These are phyloP conservation scores for Pythium oligandrum DNA, from an alignment of 352 stramenopile genomes.

Conservation along the genomic window DNA sequence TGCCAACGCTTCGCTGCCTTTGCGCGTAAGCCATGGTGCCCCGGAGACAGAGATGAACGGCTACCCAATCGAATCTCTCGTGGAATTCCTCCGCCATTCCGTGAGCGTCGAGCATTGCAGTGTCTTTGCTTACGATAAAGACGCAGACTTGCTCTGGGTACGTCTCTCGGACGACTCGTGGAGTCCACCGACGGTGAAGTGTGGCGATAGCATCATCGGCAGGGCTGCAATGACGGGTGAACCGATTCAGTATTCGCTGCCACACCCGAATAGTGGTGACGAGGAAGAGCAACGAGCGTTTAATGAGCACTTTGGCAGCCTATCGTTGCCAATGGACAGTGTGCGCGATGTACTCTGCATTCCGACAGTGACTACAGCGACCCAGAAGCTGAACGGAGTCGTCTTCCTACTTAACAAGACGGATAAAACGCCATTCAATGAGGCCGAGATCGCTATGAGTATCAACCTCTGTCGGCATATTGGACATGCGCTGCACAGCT, in stretches of 20 bases:
- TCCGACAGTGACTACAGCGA: conserved; percentile 35
- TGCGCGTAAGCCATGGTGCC: neutral
- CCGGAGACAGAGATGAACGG: conserved; percentile 17
- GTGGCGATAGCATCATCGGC: conserved; percentile 55
- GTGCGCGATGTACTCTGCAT: conserved; percentile 45
- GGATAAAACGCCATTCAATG: conserved; percentile 28
- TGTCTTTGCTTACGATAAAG: conserved; percentile 53
- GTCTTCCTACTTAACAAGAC: conserved; percentile 46
- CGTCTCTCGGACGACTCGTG: conserved; percentile 25
- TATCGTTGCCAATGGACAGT: conserved; percentile 2
- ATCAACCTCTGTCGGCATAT: conserved; percentile 49
- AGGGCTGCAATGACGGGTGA: conserved; percentile 20
- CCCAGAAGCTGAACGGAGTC: conserved; percentile 49
- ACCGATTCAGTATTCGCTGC: conserved; percentile 20
- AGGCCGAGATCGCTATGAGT: conserved; percentile 54
- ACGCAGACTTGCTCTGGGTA: conserved; percentile 45
- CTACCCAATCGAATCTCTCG: conserved; percentile 30
- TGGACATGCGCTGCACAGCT: conserved; percentile 43
- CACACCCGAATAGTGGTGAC: neutral
- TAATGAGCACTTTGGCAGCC: conserved; percentile 16
- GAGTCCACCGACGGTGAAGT: conserved; percentile 32
- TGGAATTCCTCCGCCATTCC: conserved; percentile 47
- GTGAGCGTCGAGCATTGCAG: conserved; percentile 49
- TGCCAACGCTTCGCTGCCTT: no score
- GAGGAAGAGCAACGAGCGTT: conserved; percentile 4